Percentiles rank a stretch among this genome's conserved stretches.
Evolutionary conservation across 1,139 yeast genomes (phyloP).

Genomic region (Suhomyces anneliseae): DNA sequence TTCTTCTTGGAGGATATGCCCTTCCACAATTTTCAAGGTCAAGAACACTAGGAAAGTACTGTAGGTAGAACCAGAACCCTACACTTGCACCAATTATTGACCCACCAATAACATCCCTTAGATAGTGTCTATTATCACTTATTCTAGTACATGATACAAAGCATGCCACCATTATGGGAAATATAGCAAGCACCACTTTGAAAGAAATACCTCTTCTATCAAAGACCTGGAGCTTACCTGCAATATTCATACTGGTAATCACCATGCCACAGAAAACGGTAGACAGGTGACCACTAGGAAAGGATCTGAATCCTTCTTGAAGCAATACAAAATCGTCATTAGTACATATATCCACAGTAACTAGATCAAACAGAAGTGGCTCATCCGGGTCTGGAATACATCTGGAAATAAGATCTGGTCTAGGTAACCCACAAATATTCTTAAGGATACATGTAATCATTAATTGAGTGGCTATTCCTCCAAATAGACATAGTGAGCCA

Average conservation of each 20-base stretch:
- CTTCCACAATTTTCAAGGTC: slow-evolving; percentile 34
- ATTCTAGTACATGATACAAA: slow-evolving; percentile 44
- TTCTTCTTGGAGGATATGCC: slow-evolving; percentile 49
- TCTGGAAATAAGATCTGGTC: slow-evolving; percentile 49
- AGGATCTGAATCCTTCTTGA: slow-evolving; percentile 49
- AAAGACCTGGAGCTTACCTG: slow-evolving; percentile 38
- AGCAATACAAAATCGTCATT: slow-evolving; percentile 27
- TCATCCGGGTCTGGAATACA: slow-evolving; percentile 33
- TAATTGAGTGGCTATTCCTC: slow-evolving; percentile 41
- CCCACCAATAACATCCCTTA: slow-evolving; percentile 45
- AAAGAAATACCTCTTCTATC: slow-evolving; percentile 38
- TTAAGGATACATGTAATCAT: slow-evolving; percentile 44
- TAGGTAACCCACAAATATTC: slow-evolving; percentile 44
- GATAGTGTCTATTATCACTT: slow-evolving; percentile 50
- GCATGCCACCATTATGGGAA: slow-evolving; percentile 39
- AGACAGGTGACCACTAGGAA: slow-evolving; percentile 55
- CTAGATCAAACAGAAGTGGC: slow-evolving; percentile 21
- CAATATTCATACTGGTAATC: slow-evolving; percentile 35
- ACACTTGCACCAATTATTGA: slow-evolving; percentile 35
- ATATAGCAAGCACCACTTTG: slow-evolving; percentile 33
- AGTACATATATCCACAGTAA: slow-evolving; percentile 38
- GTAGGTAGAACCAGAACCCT: slow-evolving; percentile 36
- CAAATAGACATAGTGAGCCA: slow-evolving; percentile 38
- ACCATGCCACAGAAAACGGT: slow-evolving; percentile 48
- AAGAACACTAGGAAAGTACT: slow-evolving; percentile 43